These are phyloP conservation scores for Curvularia spicifera DNA, from an alignment of 2,329 filamentous ascomycete genomes.

Conservation along the genomic window DNA sequence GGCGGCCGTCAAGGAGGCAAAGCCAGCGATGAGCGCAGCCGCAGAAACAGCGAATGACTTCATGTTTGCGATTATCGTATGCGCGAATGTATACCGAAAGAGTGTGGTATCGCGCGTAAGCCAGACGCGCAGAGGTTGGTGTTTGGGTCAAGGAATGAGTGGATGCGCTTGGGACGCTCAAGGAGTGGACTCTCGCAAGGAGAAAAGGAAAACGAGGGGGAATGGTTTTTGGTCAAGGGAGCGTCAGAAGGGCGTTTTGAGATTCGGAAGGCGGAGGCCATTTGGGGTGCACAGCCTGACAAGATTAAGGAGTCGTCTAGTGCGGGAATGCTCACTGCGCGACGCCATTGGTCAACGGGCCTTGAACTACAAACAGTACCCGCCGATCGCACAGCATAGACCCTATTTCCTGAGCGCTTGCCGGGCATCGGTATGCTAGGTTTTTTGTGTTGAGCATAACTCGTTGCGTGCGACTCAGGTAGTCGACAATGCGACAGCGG, in stretches of 20 bases:
- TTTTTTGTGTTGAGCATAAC: not conserved
- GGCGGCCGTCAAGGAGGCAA: constrained; percentile 60
- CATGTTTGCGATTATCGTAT: constrained; percentile 31
- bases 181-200: constrained; percentile 39
- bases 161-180: constrained; percentile 21
- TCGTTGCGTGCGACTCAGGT: not conserved
- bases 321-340: constrained; percentile 19
- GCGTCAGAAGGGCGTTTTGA: constrained; percentile 37
- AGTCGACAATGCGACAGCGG: not conserved
- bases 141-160: constrained; percentile 32
- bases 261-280: constrained; percentile 33
- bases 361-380: constrained; percentile 23
- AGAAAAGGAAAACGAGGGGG: constrained; percentile 29
- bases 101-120: constrained; percentile 44
- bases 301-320: constrained; percentile 31
- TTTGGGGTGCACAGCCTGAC: constrained; percentile 32
- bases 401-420: constrained; percentile 4
- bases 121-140: constrained; percentile 43
- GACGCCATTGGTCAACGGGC: constrained; percentile 19
- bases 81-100: constrained; percentile 26
- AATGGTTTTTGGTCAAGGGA: constrained; percentile 23
- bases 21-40: constrained; percentile 45
- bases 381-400: constrained; percentile 26
- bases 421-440: constrained; percentile 3
- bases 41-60: constrained; percentile 45